Percentiles rank a stretch among this genome's conserved stretches.
Evolutionary conservation across 202 grass and related monocot genomes (phyloP).

Genomic region (Hordeum pubiflorum): DNA sequence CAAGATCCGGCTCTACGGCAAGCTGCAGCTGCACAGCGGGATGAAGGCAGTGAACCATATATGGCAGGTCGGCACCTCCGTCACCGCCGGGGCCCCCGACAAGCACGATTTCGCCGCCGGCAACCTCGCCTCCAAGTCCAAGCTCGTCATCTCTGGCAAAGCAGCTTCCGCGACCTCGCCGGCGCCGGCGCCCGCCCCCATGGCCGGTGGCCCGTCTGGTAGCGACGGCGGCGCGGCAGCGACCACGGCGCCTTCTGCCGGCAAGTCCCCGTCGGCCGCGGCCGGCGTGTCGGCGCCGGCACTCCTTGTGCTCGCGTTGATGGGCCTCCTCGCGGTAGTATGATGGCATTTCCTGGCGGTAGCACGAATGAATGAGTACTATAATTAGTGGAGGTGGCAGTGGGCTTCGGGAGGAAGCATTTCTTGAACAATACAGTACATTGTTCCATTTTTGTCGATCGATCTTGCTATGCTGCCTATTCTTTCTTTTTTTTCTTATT

Average conservation of each 20-base stretch:
- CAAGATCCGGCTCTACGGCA: constrained; percentile 64
- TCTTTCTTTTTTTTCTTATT: neutral
- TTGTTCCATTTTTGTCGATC: constrained; percentile 13
- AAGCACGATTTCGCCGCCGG: constrained; percentile 54
- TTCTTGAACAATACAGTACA: neutral
- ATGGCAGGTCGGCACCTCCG: constrained; percentile 72
- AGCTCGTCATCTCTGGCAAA: constrained; percentile 32
- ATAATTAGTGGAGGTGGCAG: neutral
- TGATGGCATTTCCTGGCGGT: neutral
- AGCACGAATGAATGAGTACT: neutral
- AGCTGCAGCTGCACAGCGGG: constrained; percentile 45
- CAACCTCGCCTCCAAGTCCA: constrained; percentile 50
- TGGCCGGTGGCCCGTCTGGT: neutral
- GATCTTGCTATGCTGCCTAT: neutral
- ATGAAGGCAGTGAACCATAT: constrained; percentile 58
- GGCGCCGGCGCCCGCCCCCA: neutral
- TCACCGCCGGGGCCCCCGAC: constrained; percentile 46
- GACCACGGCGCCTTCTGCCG: neutral
- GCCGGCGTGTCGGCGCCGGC: neutral
- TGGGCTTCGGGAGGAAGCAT: neutral
- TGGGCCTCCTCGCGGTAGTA: constrained; percentile 25
- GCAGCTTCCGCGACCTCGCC: neutral
- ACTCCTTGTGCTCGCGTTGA: constrained; percentile 17
- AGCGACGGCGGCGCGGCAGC: constrained; percentile 3
- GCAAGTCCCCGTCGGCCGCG: neutral